phyloP scores from a whole-genome alignment of 441 rosid genomes.

The Daphne laureola region DNA sequence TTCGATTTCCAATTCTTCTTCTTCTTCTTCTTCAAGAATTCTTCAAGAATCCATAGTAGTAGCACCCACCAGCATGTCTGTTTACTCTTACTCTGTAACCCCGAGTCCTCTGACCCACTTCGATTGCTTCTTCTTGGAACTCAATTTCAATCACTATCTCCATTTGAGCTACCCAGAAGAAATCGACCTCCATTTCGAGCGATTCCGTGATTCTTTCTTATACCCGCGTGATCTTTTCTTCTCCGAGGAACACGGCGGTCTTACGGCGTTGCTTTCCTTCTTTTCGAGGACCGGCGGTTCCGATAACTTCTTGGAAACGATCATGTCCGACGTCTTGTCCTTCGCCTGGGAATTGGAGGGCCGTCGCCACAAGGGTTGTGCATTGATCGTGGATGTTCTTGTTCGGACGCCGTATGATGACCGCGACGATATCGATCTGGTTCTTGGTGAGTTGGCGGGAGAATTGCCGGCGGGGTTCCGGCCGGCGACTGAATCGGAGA shows the following conservation, averaged over 20 bases:
- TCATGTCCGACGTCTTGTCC: slow-evolving; percentile 7
- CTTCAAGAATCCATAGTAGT: no score
- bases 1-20: no score
- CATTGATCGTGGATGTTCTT: background rate
- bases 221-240: slow-evolving; percentile 2
- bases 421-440: slow-evolving; percentile 8
- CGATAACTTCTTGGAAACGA: slow-evolving; percentile 4
- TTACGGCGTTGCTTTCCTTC: background rate
- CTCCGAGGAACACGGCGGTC: slow-evolving; percentile 5
- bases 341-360: slow-evolving; percentile 9
- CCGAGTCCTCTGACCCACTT: no score
- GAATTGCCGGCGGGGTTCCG: slow-evolving; percentile 4
- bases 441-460: slow-evolving; percentile 1
- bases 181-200: background rate
- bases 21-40: no score
- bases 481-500: slow-evolving; percentile 13
- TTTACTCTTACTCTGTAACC: no score
- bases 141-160: background rate
- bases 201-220: background rate
- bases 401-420: slow-evolving; percentile 10
- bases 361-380: background rate
- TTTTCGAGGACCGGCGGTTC: slow-evolving; percentile 10
- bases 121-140: slow-evolving; percentile 2
- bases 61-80: no score
- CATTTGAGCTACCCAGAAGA: background rate